These are phyloP conservation scores for Ulota crispa DNA, from an alignment of 225 moss, liverwort and hornwort genomes.

Conservation along the genomic window DNA sequence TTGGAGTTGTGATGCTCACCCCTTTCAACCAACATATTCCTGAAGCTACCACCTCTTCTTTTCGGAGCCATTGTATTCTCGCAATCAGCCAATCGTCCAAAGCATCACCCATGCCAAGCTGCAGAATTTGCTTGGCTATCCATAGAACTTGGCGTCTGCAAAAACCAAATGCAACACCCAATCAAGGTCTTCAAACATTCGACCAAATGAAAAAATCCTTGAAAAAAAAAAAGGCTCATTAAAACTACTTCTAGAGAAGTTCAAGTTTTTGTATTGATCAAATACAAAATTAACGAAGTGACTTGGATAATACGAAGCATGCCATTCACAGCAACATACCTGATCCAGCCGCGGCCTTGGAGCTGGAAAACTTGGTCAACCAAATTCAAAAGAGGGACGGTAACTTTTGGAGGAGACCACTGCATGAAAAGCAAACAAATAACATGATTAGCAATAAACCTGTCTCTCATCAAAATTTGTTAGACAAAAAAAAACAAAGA, in stretches of 20 bases:
- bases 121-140: conserved; percentile 96
- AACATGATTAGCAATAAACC: neutral
- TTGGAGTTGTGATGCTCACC: conserved; percentile 26
- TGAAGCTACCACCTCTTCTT: conserved; percentile 80
- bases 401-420: conserved; percentile 96
- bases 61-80: conserved; percentile 92
- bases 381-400: conserved; percentile 89
- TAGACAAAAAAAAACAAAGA: no score
- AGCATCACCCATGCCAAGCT: conserved; percentile 95
- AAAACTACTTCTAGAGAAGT: neutral
- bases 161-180: neutral
- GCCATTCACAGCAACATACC: conserved; percentile 28
- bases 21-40: conserved; percentile 79
- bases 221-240: neutral
- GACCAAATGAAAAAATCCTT: neutral
- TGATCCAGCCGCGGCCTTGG: conserved; percentile 96
- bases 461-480: neutral
- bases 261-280: no score
- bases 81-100: conserved; percentile 90
- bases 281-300: neutral
- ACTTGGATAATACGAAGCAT: neutral
- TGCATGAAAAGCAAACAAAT: conserved; percentile 18
- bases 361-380: conserved; percentile 87
- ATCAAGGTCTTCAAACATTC: neutral
- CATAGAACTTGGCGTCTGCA: conserved; percentile 89